Evolutionary conservation across 2,329 filamentous ascomycete genomes (phyloP).

Genomic region (Aspergillus melleus): DNA sequence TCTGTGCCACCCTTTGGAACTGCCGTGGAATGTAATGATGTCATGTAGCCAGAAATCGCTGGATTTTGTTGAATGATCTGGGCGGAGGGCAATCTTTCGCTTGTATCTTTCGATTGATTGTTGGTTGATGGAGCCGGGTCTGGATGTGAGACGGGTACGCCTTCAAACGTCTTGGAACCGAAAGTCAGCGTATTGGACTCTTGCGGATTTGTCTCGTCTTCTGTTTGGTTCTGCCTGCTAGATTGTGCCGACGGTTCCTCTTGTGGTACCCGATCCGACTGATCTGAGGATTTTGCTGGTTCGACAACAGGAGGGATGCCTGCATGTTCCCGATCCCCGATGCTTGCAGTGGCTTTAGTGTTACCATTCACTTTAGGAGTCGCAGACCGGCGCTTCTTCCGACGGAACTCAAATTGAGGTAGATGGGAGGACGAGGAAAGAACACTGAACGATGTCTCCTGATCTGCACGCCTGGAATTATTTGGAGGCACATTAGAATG

Average conservation of each 20-base stretch:
- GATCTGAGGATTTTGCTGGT: not conserved
- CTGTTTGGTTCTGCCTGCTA: not conserved
- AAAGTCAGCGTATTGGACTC: constrained; percentile 14
- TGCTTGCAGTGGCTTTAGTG: not conserved
- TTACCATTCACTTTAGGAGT: constrained; percentile 8
- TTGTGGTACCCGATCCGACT: not conserved
- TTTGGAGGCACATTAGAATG: not conserved
- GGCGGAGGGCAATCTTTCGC: constrained; percentile 37
- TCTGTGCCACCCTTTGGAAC: constrained; percentile 27
- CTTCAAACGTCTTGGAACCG: constrained; percentile 15
- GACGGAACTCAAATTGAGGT: constrained; percentile 41
- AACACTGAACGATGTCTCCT: constrained; percentile 27
- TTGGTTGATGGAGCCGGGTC: constrained; percentile 8
- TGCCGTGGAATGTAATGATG: constrained; percentile 42
- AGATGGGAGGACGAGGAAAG: constrained; percentile 40
- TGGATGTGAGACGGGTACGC: constrained; percentile 13
- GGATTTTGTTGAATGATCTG: constrained; percentile 33
- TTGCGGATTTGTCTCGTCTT: not conserved
- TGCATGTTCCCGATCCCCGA: not conserved
- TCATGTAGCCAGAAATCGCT: constrained; percentile 31
- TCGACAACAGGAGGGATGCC: not conserved
- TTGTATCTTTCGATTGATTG: constrained; percentile 20
- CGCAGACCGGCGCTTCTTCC: constrained; percentile 16
- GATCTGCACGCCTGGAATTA: constrained; percentile 3
- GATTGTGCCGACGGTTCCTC: not conserved